Evolutionary conservation across 179 eudicot species (phyloP).

Genomic region (Carnegiea gigantea): DNA sequence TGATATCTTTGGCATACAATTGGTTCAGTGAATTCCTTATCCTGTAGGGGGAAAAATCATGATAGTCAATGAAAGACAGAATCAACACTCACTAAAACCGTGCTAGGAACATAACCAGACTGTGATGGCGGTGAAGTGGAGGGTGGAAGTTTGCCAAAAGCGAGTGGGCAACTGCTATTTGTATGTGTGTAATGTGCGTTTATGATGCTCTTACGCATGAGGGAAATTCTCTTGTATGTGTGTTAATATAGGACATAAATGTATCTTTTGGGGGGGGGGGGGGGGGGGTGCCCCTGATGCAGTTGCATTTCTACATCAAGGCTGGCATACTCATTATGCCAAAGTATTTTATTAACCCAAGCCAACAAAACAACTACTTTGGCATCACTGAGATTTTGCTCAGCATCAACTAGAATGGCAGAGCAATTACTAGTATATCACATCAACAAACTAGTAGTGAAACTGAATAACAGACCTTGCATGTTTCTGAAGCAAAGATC

Average conservation of each 20-base stretch:
- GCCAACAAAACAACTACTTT: background rate
- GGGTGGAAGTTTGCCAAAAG: background rate
- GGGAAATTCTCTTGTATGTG: background rate
- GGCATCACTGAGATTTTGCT: background rate
- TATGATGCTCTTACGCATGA: background rate
- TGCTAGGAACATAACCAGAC: too few relatives aligned
- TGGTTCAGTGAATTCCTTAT: slow-evolving; percentile 77
- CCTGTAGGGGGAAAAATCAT: slow-evolving; percentile 31
- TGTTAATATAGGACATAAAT: too few relatives aligned
- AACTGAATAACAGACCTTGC: slow-evolving; percentile 54
- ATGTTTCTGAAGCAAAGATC: slow-evolving; percentile 91
- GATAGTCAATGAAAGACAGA: background rate
- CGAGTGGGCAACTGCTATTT: background rate
- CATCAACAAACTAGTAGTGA: background rate
- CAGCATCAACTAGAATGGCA: background rate
- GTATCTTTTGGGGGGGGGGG: too few relatives aligned
- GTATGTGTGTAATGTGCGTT: too few relatives aligned
- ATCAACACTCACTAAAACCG: background rate
- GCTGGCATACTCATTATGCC: background rate
- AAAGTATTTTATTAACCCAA: background rate
- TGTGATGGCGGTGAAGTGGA: too few relatives aligned
- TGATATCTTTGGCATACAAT: slow-evolving; percentile 71
- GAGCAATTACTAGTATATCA: background rate
- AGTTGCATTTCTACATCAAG: background rate
- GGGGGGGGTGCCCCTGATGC: background rate